A percentile compares a stretch with the other conserved stretches of the same genome.
Conservation (phyloP, 768 basidiomycete genomes). For the Leccinum broughii region DNA sequence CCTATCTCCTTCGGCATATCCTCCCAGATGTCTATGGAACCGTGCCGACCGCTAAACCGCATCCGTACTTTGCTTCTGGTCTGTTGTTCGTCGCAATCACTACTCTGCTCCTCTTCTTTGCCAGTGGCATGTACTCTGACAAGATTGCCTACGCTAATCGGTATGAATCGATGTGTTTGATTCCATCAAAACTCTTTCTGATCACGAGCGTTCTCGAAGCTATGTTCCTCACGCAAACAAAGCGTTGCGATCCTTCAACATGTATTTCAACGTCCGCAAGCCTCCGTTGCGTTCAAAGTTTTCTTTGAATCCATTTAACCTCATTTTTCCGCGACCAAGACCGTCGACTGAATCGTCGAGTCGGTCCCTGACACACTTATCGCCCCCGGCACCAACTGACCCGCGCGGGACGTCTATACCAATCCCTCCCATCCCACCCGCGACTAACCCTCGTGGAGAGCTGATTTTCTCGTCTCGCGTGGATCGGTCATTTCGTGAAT, state of each 20-base stretch:
- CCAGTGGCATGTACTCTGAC: slow-evolving; percentile 94
- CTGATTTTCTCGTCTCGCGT: slow-evolving; percentile 94
- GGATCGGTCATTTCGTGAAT: slow-evolving; percentile 77
- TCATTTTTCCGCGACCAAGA: slow-evolving; percentile 37
- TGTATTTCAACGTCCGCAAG: slow-evolving; percentile 93
- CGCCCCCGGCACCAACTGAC: slow-evolving; percentile 36
- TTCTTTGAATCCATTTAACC: slow-evolving; percentile 40
- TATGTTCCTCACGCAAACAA: slow-evolving; percentile 97
- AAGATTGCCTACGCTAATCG: slow-evolving; percentile 96
- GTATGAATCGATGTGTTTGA: slow-evolving; percentile 46
- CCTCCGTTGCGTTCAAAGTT: slow-evolving; percentile 68
- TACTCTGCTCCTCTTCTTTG: slow-evolving; percentile 92
- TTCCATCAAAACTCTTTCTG: slow-evolving; percentile 15
- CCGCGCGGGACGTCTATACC: slow-evolving; percentile 47
- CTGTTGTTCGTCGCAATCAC: slow-evolving; percentile 86
- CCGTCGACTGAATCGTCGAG: slow-evolving; percentile 20
- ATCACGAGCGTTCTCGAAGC: slow-evolving; percentile 43
- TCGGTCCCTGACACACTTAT: slow-evolving; percentile 30
- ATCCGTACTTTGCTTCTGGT: slow-evolving; percentile 77
- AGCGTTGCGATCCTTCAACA: slow-evolving; percentile 89
- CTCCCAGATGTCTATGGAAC: slow-evolving; percentile 53
- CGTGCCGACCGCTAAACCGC: slow-evolving; percentile 45
- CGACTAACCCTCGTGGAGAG: slow-evolving; percentile 90
- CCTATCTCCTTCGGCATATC: slow-evolving; percentile 45
- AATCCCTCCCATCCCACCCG: slow-evolving; percentile 75